Evolutionary conservation across 1,139 yeast genomes (phyloP), one percentile per base, ranked within the genome.

Genomic region (Blastobotrys apis): DNA sequence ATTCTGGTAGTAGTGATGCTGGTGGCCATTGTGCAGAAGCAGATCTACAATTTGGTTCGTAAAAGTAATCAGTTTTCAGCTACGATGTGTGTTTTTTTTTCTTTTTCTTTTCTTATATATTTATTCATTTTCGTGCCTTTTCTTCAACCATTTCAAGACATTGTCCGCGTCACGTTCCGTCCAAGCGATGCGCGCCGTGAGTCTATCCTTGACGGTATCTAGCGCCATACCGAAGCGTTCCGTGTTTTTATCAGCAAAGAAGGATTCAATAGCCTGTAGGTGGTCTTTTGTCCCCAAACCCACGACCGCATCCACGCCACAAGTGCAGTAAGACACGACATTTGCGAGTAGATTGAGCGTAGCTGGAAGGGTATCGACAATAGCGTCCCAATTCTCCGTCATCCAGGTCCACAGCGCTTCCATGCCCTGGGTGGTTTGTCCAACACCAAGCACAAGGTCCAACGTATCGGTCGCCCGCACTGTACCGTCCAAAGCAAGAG

Each of bases 381-480:
- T 62, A 4, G 57, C 64, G 27, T 64, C 68, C 68, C 81, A 82
- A 58, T 82, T 74, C 3, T 60, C 61, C 53, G 74, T 71, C 61
- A 83, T 68, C 55, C 68, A 82, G 2, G 65, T 55, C 83, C 87
- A 80, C 54, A 80, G 73, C 26, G 56, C 55, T 43, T 65, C 65
- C 47, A 80, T 75, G 1, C 80, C 71, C 4, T 57, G 59, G 9
- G 74, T 60, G 58, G 82, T 83, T n/a, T 66, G 58, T 6, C 81
- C 72, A 38, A 83, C 65, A 16, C 80, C 68, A 13, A 65, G 64
- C 1, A 79, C 72, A 56, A 92, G 88, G 54, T 79, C 75, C 49
- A 81, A 64, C 57, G 76, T 80, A 57, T 80, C 83, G 20, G 78
- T 71, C 59, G 84, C 87, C 85, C 84, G 85, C 37, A 75, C 75